Evolutionary conservation across 495 filamentous ascomycete genomes (phyloP), one percentile per base, ranked within the genome.

Genomic region (Podospora appendiculata): DNA sequence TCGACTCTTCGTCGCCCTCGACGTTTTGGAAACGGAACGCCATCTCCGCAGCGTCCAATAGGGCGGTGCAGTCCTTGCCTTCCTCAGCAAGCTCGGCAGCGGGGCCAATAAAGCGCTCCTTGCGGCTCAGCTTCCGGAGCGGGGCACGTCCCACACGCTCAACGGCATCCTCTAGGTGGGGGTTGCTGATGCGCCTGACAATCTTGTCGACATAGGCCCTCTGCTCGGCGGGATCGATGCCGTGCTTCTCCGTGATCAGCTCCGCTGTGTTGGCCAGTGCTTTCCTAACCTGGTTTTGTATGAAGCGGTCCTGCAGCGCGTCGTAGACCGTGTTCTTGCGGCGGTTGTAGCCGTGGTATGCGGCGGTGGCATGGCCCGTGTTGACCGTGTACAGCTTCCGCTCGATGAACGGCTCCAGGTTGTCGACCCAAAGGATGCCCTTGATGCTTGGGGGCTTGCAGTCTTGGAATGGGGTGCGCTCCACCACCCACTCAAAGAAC

Each of bases 351-450:
- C 93, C 93, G 69, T 90, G 90, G 80, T 97, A 98, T 48, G 93
- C 93, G 19, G 92, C 90, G n/a, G 90, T 90, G 45, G 94, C 93
- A 65, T 98, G 93, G 44, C 89, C 85, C 19, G 93, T 97, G 81
- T 98, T 98, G 78, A 98, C 93, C 14, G 93, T 98, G 79, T 89
- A 98, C 54, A 98, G 84, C 77, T 98, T 98, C 70, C 93, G 91
- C 81, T 98, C 91, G 63, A 97, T 96, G 77, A 90, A 98, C 48
- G 93, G 93, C 63, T 82, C 77, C 19, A 98, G 80, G 75, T 96
- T 81, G 57, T 88, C 83, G 43, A 96, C 94, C 82, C 87, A 94
- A 67, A 92, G 83, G 65, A 98, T 84, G 46, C 91, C 93, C 49
- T 90, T 69, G 66, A 98, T 89, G 36, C 83, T 70, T 2, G 89